phyloP scores from a whole-genome alignment of 1,139 yeast species.

The Blastobotrys aristatus region DNA sequence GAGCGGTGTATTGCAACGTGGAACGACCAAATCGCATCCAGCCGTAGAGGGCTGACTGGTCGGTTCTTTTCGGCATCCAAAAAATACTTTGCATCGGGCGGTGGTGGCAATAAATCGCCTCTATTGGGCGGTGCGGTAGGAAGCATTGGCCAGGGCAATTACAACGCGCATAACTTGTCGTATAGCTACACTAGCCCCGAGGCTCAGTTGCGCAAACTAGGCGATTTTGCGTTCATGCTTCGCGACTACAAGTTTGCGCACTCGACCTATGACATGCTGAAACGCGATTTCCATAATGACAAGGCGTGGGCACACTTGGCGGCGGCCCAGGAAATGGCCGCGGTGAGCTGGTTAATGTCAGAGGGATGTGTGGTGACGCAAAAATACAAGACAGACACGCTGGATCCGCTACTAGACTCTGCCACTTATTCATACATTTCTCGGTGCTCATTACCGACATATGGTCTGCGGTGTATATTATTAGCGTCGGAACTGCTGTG shows the following conservation, averaged over 20 bases:
- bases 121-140: not conserved
- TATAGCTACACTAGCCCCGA: slow-evolving; percentile 47
- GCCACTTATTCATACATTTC: slow-evolving; percentile 59
- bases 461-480: slow-evolving; percentile 48
- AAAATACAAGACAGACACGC: slow-evolving; percentile 4
- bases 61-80: slow-evolving; percentile 66
- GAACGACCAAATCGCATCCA: slow-evolving; percentile 69
- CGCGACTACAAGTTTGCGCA: slow-evolving; percentile 85
- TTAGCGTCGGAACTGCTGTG: slow-evolving; percentile 37
- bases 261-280: slow-evolving; percentile 74
- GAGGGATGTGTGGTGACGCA: slow-evolving; percentile 38
- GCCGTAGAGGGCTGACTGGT: slow-evolving; percentile 68
- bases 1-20: slow-evolving; percentile 65
- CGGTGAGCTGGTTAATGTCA: slow-evolving; percentile 63
- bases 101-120: slow-evolving; percentile 28
- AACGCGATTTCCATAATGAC: slow-evolving; percentile 71
- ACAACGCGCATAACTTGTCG: not conserved
- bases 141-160: not conserved
- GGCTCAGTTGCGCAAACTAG: slow-evolving; percentile 71
- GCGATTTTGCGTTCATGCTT: slow-evolving; percentile 88
- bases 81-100: slow-evolving; percentile 53
- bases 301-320: slow-evolving; percentile 84
- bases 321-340: slow-evolving; percentile 82
- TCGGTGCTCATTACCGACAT: slow-evolving; percentile 57
- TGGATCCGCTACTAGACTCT: slow-evolving; percentile 61